A percentile compares a stretch with the other conserved stretches of the same genome.
phyloP scores from a whole-genome alignment of 1,284 basidiomycete genomes.

The Sanghuangporus weigelae region DNA sequence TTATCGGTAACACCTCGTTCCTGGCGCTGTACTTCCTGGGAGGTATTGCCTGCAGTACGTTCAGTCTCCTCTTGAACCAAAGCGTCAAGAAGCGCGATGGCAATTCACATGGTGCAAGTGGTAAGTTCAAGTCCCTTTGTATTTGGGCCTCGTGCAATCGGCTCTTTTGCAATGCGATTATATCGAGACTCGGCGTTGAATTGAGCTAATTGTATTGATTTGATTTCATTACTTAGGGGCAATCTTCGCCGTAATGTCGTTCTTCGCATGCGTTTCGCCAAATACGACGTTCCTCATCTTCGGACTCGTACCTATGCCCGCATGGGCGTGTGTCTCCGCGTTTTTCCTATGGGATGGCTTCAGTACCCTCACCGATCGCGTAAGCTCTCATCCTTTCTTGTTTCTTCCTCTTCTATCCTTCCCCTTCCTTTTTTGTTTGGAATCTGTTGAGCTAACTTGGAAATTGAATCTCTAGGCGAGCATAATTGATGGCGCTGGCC shows the following conservation, averaged over 20 bases:
- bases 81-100: slow-evolving; percentile 37
- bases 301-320: slow-evolving; percentile 79
- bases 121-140: slow-evolving; percentile 33
- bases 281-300: slow-evolving; percentile 71
- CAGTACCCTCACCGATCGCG: slow-evolving; percentile 34
- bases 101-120: slow-evolving; percentile 71
- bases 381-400: slow-evolving; percentile 22
- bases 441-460: neutral
- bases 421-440: neutral
- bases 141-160: neutral
- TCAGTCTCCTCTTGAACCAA: slow-evolving; percentile 55
- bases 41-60: slow-evolving; percentile 57
- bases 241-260: slow-evolving; percentile 68
- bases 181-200: neutral
- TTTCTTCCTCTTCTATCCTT: slow-evolving; percentile 21
- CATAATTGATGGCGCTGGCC: slow-evolving; percentile 66
- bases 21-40: slow-evolving; percentile 74
- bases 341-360: slow-evolving; percentile 72
- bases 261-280: slow-evolving; percentile 70
- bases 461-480: slow-evolving; percentile 31
- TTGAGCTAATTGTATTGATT: neutral
- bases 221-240: slow-evolving; percentile 43
- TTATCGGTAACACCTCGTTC: slow-evolving; percentile 70
- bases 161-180: neutral
- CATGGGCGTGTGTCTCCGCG: slow-evolving; percentile 73